Conservation (phyloP, 345 rosid species). For the Dovyalis caffra region DNA sequence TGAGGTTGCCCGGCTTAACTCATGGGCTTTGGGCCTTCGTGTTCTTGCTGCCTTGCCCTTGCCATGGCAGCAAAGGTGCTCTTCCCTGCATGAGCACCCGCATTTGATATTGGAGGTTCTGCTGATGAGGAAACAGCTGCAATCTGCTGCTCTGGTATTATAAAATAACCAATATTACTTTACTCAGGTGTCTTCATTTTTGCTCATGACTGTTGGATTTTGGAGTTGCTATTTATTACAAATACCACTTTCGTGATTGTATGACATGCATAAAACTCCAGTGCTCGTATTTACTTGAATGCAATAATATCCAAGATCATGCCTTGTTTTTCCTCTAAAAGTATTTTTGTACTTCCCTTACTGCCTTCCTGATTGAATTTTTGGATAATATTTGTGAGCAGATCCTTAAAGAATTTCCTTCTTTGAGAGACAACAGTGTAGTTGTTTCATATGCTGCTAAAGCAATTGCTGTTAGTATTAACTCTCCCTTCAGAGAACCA, state of each 20-base stretch:
- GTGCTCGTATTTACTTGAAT: slow-evolving; percentile 8
- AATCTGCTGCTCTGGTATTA: slow-evolving; percentile 83
- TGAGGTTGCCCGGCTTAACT: slow-evolving; percentile 84
- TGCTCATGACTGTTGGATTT: background rate
- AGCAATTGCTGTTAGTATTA: slow-evolving; percentile 73
- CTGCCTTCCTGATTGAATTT: background rate
- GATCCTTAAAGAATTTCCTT: slow-evolving; percentile 92
- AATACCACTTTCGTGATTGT: slow-evolving; percentile 3
- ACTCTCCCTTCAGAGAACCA: slow-evolving; percentile 70
- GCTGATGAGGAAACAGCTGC: slow-evolving; percentile 93
- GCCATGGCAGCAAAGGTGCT: slow-evolving; percentile 99
- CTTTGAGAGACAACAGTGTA: slow-evolving; percentile 69
- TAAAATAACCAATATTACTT: background rate
- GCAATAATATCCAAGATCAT: background rate
- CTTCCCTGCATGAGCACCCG: slow-evolving; percentile 95
- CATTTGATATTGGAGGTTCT: slow-evolving; percentile 91
- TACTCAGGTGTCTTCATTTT: background rate
- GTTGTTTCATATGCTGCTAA: slow-evolving; percentile 83
- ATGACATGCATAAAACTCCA: slow-evolving; percentile 5
- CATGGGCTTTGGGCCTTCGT: slow-evolving; percentile 98
- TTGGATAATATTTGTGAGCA: slow-evolving; percentile 34
- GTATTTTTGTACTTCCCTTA: background rate
- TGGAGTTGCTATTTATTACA: background rate
- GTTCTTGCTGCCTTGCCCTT: slow-evolving; percentile 93
- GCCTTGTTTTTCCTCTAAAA: background rate